phyloP scores from a whole-genome alignment of 306 rosid genomes.

The Quercus agrifolia region DNA sequence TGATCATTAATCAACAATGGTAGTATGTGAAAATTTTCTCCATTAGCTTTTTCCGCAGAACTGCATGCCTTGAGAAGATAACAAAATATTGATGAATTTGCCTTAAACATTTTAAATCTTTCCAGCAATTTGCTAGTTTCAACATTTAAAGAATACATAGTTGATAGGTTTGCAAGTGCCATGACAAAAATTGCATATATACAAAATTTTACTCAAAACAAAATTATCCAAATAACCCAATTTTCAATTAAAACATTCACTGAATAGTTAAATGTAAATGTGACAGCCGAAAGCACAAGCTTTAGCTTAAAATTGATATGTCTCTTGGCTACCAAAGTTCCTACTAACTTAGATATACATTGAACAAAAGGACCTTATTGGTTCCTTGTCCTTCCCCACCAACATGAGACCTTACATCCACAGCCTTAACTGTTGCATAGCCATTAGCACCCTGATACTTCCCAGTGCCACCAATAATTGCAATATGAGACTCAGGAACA shows the following conservation, averaged over 20 bases:
- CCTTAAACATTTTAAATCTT: background rate
- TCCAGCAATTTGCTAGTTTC: background rate
- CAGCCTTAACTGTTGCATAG: constrained; percentile 63
- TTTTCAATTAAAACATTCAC: background rate
- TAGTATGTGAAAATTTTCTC: background rate
- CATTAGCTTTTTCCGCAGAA: background rate
- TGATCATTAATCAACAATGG: background rate
- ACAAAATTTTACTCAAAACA: background rate
- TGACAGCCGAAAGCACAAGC: background rate
- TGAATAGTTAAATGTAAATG: background rate
- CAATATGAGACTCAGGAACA: constrained; percentile 65
- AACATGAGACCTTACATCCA: constrained; percentile 30
- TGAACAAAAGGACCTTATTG: constrained; percentile 43
- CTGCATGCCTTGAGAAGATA: background rate
- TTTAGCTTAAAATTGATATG: background rate
- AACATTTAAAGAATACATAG: background rate
- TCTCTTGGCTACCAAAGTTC: background rate
- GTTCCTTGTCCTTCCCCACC: constrained; percentile 25
- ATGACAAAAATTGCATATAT: background rate
- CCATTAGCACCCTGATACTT: constrained; percentile 74
- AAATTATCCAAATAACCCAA: background rate
- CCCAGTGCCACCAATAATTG: constrained; percentile 82
- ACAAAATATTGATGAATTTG: background rate
- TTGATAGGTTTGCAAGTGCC: background rate
- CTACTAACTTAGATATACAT: constrained; percentile 57